Percentiles rank a stretch among this genome's conserved stretches.
phyloP scores from a whole-genome alignment of 2,329 filamentous ascomycete genomes.

The Fusarium xyrophilum region DNA sequence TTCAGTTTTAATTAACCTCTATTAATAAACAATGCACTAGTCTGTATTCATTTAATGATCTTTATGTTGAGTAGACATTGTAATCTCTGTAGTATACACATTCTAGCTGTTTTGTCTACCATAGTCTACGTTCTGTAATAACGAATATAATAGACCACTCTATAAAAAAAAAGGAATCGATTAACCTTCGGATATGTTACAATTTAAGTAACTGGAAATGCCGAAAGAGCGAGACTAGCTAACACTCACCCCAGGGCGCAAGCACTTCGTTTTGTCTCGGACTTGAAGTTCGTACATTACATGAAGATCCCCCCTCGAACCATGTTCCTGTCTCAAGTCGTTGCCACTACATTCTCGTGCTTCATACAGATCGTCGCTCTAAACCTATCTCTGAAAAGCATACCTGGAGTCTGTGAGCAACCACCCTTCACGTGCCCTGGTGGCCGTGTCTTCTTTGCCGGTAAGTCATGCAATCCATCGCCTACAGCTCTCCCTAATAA shows the following conservation, averaged over 20 bases:
- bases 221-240: background rate
- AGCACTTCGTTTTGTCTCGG: conserved; percentile 68
- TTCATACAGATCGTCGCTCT: conserved; percentile 71
- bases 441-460: conserved; percentile 68
- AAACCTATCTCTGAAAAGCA: conserved; percentile 66
- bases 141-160: no score
- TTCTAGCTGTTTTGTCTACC: background rate
- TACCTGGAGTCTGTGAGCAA: conserved; percentile 71
- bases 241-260: conserved; percentile 53
- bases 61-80: no score
- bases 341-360: conserved; percentile 70
- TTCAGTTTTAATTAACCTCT: background rate
- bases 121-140: no score
- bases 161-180: no score
- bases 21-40: background rate
- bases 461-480: conserved; percentile 44
- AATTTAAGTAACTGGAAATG: no score
- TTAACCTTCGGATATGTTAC: no score
- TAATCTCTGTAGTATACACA: background rate
- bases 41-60: background rate
- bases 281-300: conserved; percentile 76
- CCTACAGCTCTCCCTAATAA: background rate
- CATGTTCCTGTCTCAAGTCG: conserved; percentile 71
- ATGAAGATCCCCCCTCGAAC: conserved; percentile 73
- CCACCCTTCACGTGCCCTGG: conserved; percentile 68